Evolutionary conservation across 495 filamentous ascomycete genomes (phyloP), one percentile per base, ranked within the genome.

Genomic region (Podospora australis): DNA sequence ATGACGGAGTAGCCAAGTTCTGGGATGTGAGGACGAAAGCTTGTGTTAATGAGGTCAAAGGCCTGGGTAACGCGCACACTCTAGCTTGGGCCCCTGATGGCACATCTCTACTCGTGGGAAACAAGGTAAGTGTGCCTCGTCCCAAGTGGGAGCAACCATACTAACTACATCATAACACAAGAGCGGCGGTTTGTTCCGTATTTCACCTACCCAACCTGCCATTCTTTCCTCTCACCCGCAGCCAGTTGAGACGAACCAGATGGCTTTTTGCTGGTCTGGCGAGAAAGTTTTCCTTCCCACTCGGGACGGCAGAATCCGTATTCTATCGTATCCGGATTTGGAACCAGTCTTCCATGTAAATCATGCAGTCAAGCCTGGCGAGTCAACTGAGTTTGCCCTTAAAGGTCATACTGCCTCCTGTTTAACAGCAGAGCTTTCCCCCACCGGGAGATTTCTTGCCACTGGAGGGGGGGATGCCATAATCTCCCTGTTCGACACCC

Each of bases 31-130:
- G 90, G 53, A 87, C 78, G 19, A 91, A 88, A 65, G 65, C 73
- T 4, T 87, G 85, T 45, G 77, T 87, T 28, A 89, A 87, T 55
- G 85, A 86, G 50, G 71, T 90, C 2, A 87, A 86, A 62, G 79
- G 86, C n/a, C 81, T 83, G 25, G 88, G 88, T 6, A 84, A 86
- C 60, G 86, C 88, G 7, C 87, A 94, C 51, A 86, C 81, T 11
- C 71, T 95, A 44, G 84, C 83, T 5, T 98, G 92, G 90, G 80
- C 77, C 44, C 89, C 89, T n/a, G 85, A 92, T 59, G 94, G 94
- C 3, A 79, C 73, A 36, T 82, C 80, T 39, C 70, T 97, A 40
- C 71, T 95, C 6, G 90, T 87, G 34, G 92, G 92, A 20, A 87
- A 82, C 57, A 92, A 86, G 78, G 91, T 95, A 62, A 14, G 56